Conservation (phyloP, 2,329 filamentous ascomycete genomes). For the Fusarium succisae region DNA sequence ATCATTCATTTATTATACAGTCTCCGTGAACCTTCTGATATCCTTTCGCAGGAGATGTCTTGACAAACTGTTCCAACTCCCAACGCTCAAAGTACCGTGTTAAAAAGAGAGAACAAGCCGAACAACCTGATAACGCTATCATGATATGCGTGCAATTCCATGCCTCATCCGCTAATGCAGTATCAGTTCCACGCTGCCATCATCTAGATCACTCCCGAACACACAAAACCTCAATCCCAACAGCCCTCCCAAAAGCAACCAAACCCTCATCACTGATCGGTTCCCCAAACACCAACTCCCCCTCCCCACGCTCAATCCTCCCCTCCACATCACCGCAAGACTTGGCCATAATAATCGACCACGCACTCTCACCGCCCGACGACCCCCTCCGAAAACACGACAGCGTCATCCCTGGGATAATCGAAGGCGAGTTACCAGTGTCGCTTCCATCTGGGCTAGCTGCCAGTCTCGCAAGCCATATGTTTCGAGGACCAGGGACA, state of each 20-base stretch:
- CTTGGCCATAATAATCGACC: neutral
- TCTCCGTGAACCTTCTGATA: no score
- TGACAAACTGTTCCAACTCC: neutral
- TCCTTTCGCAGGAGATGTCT: neutral
- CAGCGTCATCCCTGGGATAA: neutral
- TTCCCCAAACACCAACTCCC: neutral
- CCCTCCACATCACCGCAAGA: neutral
- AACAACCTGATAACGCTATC: rapidly evolving
- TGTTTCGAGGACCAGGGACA: neutral
- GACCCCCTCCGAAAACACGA: neutral
- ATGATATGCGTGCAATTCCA: rapidly evolving
- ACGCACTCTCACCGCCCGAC: neutral
- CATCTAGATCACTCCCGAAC: neutral
- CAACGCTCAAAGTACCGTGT: rapidly evolving
- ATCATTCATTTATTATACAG: rapidly evolving
- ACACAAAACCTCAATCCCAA: neutral
- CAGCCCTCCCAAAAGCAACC: neutral
- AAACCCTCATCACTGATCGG: neutral
- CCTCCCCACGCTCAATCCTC: neutral
- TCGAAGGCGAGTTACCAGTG: neutral
- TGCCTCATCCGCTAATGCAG: neutral
- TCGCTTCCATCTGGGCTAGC: neutral
- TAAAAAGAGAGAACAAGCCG: neutral
- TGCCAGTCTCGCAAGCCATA: neutral
- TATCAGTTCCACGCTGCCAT: neutral